phyloP scores from a whole-genome alignment of 2,329 filamentous ascomycete species.

The Pyrenochaeta sp. region DNA sequence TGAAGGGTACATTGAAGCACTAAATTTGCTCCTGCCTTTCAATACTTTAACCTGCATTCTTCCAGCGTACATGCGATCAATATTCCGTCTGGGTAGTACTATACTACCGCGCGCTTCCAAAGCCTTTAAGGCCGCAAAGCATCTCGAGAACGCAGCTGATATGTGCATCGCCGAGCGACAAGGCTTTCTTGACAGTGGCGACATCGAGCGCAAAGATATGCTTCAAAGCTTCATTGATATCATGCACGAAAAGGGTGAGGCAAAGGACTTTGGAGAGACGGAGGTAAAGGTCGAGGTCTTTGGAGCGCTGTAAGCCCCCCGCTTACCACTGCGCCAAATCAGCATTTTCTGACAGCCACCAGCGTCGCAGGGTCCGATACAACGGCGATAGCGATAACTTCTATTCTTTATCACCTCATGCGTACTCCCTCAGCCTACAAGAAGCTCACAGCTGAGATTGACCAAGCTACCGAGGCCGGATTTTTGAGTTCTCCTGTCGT shows the following conservation, averaged over 20 bases:
- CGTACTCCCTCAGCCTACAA: constrained; percentile 65
- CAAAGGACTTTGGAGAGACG: not conserved
- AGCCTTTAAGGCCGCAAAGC: not conserved
- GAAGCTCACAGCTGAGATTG: constrained; percentile 68
- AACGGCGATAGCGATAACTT: constrained; percentile 74
- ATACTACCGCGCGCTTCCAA: not conserved
- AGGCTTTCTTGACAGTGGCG: not conserved
- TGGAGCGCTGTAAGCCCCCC: not conserved
- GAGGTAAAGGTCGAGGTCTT: constrained; percentile 9
- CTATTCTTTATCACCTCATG: constrained; percentile 76
- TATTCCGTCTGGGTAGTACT: not conserved
- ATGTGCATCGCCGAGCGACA: not conserved
- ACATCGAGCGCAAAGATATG: not conserved
- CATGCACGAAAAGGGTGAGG: not conserved
- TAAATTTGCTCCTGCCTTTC: not conserved
- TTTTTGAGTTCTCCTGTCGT: constrained; percentile 41
- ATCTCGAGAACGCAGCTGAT: not conserved
- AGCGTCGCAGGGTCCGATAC: constrained; percentile 75
- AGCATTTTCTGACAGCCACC: not conserved
- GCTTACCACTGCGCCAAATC: not conserved
- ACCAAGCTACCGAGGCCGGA: constrained; percentile 62
- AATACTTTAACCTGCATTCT: not conserved
- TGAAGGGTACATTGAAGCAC: not conserved
- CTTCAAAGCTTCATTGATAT: not conserved
- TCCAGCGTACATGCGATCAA: not conserved